These are phyloP conservation scores for Phallus indusiatus DNA, from an alignment of 768 basidiomycete genomes.

Conservation along the genomic window DNA sequence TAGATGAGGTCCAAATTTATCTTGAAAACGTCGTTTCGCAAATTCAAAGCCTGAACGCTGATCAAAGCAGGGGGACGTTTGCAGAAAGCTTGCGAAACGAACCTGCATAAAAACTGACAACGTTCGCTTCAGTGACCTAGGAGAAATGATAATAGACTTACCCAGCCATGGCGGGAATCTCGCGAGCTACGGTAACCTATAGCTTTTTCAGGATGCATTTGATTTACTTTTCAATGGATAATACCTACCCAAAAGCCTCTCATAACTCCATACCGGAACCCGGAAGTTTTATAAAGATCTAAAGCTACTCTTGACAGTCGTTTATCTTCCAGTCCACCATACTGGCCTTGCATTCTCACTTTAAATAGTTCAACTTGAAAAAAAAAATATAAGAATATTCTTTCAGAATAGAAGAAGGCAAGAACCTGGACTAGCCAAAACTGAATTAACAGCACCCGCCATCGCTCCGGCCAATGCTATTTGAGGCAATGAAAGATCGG, in stretches of 20 bases:
- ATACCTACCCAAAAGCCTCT: conserved; percentile 84
- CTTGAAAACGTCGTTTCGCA: conserved; percentile 67
- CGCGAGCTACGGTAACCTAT: conserved; percentile 82
- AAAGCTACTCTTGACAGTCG: conserved; percentile 56
- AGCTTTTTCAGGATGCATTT: neutral
- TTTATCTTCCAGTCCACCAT: conserved; percentile 74
- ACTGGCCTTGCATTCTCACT: conserved; percentile 95
- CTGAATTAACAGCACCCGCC: conserved; percentile 85
- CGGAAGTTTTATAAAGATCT: conserved; percentile 85
- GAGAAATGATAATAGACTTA: conserved; percentile 25
- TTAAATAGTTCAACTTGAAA: conserved; percentile 92
- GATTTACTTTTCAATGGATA: neutral
- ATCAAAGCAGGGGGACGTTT: neutral
- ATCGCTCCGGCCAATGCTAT: conserved; percentile 81
- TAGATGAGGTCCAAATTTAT: conserved; percentile 51
- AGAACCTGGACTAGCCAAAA: conserved; percentile 82
- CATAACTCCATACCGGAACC: conserved; percentile 85
- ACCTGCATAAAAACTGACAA: conserved; percentile 60
- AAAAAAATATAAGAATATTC: neutral
- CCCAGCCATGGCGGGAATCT: conserved; percentile 96
- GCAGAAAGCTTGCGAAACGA: conserved; percentile 1
- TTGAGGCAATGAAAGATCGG: conserved; percentile 68
- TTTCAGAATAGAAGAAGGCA: neutral
- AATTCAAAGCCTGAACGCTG: conserved; percentile 67
- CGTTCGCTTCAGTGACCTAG: neutral